These are phyloP conservation scores for Scedosporium minutisporum DNA, from an alignment of 2,329 filamentous ascomycete species.

Conservation along the genomic window DNA sequence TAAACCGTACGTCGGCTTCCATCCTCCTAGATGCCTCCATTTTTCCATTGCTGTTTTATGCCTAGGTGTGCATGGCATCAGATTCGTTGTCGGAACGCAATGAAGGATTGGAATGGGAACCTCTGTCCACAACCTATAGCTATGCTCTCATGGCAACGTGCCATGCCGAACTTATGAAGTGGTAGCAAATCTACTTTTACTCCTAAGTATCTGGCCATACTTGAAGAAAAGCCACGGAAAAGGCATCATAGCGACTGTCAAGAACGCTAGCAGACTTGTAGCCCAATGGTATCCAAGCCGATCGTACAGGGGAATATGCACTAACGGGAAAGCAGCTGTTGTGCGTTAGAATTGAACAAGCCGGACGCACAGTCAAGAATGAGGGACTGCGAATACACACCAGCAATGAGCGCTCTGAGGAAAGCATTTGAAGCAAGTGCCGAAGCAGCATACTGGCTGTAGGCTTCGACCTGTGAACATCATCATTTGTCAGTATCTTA, in stretches of 20 bases:
- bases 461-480: slow-evolving; percentile 53
- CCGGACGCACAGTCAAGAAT: background rate
- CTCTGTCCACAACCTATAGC: no score
- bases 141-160: no score
- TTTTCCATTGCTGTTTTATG: no score
- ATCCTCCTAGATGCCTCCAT: no score
- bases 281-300: slow-evolving; percentile 64
- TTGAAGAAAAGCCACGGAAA: slow-evolving; percentile 55
- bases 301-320: slow-evolving; percentile 63
- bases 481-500: no score
- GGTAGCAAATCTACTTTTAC: slow-evolving; percentile 41
- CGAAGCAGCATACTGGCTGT: slow-evolving; percentile 63
- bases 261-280: slow-evolving; percentile 49
- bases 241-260: slow-evolving; percentile 52
- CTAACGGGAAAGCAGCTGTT: slow-evolving; percentile 62
- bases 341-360: background rate
- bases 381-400: slow-evolving; percentile 25
- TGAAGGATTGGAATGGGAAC: no score
- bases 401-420: slow-evolving; percentile 65
- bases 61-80: no score
- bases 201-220: slow-evolving; percentile 47
- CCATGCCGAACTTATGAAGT: no score
- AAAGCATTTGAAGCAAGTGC: slow-evolving; percentile 80
- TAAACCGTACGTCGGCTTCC: no score
- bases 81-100: no score